Evolutionary conservation across 75 land plant genomes (phyloP).

Genomic region (Azolla pinnata): DNA sequence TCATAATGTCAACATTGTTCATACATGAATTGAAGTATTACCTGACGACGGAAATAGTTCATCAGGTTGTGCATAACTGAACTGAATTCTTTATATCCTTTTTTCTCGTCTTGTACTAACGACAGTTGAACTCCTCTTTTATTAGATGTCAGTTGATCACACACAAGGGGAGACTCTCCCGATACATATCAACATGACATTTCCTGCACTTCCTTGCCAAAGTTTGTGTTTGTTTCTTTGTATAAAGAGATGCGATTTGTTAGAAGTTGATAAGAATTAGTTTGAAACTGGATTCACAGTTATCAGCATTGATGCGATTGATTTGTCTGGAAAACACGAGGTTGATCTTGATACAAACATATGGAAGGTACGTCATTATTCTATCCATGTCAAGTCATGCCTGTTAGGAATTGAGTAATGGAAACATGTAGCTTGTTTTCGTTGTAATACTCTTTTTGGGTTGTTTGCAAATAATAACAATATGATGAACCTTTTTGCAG

Average conservation of each 20-base stretch:
- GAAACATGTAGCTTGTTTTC: no score
- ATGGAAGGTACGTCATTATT: constrained; percentile 70
- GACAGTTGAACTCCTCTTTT: no score
- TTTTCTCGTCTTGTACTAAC: no score
- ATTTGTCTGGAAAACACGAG: constrained; percentile 98
- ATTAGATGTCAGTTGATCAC: constrained; percentile 88
- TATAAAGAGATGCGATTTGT: no score
- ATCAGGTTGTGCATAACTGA: constrained; percentile 41
- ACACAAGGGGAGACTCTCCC: constrained; percentile 96
- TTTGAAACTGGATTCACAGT: constrained; percentile 35
- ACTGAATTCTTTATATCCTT: neutral
- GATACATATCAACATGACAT: constrained; percentile 91
- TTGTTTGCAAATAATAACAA: neutral
- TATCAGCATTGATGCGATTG: constrained; percentile 91
- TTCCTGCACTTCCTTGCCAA: constrained; percentile 88
- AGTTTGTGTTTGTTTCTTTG: no score
- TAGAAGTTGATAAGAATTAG: neutral
- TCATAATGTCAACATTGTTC: constrained; percentile 71
- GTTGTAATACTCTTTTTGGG: neutral
- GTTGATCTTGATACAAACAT: constrained; percentile 96
- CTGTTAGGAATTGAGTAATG: no score
- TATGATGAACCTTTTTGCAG: constrained; percentile 46
- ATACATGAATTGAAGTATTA: constrained; percentile 76
- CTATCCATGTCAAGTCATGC: no score
- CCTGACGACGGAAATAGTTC: constrained; percentile 64